These are phyloP conservation scores for Trametes punicea DNA, from an alignment of 768 basidiomycete genomes.

Conservation along the genomic window DNA sequence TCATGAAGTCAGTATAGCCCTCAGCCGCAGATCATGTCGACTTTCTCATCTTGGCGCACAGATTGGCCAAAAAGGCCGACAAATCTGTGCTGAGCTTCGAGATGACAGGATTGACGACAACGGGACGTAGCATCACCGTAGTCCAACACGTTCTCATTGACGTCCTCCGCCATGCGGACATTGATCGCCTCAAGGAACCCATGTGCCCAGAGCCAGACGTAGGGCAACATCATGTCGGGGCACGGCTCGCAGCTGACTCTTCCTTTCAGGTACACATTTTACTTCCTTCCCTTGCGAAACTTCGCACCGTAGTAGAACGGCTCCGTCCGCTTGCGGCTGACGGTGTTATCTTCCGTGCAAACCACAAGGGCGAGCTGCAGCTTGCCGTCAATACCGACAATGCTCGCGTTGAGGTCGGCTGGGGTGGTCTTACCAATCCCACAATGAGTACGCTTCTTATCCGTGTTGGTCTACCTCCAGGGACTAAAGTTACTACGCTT, in stretches of 20 bases:
- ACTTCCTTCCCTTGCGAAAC: constrained; percentile 67
- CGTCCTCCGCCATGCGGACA: constrained; percentile 72
- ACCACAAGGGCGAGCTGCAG: constrained; percentile 53
- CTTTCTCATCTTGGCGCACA: neutral
- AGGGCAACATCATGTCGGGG: constrained; percentile 26
- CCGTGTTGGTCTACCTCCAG: neutral
- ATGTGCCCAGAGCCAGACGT: constrained; percentile 86
- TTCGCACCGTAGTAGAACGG: constrained; percentile 78
- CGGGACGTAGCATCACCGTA: constrained; percentile 61
- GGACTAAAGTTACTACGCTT: neutral
- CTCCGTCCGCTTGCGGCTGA: constrained; percentile 63
- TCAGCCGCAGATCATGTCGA: no score
- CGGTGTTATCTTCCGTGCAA: constrained; percentile 65
- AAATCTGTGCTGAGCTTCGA: constrained; percentile 76
- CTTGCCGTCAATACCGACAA: constrained; percentile 63
- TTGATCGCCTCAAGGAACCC: constrained; percentile 71
- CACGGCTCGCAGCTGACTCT: no score
- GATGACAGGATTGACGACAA: constrained; percentile 61
- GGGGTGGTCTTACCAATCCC: constrained; percentile 71
- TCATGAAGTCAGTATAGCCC: constrained; percentile 49
- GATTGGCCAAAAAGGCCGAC: constrained; percentile 79
- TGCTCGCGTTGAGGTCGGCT: constrained; percentile 76
- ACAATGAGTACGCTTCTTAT: constrained; percentile 39
- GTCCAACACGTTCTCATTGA: constrained; percentile 82
- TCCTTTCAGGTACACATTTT: constrained; percentile 65